A percentile compares a stretch with the other conserved stretches of the same genome.
Conservation (phyloP, 2,329 filamentous ascomycete genomes). For the Beauveria australis region DNA sequence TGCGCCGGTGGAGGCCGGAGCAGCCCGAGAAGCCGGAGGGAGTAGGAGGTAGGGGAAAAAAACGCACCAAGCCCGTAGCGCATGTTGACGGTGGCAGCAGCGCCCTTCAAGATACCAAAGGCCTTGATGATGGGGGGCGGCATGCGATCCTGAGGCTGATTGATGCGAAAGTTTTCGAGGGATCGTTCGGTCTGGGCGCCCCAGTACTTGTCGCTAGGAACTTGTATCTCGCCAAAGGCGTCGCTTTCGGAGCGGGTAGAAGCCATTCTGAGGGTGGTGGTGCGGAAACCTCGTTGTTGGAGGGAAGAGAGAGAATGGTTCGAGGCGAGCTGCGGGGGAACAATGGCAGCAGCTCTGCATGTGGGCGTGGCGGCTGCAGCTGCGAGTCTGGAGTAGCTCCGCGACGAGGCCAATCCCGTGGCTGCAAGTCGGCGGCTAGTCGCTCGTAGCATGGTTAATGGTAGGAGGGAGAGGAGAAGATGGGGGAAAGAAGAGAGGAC, state of each 20-base stretch:
- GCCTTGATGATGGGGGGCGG: constrained; percentile 84
- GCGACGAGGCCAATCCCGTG: not conserved
- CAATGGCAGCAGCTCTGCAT: not conserved
- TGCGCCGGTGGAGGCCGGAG: not conserved
- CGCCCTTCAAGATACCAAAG: constrained; percentile 95
- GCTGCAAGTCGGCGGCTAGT: constrained; percentile 5
- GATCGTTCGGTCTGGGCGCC: constrained; percentile 95
- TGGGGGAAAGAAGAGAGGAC: not conserved
- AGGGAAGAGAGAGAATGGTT: not conserved
- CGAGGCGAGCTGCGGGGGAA: constrained; percentile 2
- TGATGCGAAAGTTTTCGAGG: constrained; percentile 97
- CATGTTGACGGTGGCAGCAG: constrained; percentile 93
- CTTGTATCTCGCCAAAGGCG: constrained; percentile 95
- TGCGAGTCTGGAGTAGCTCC: constrained; percentile 5
- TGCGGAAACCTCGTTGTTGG: constrained; percentile 14
- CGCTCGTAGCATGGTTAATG: not conserved
- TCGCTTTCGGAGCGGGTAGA: constrained; percentile 81
- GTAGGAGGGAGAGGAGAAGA: not conserved
- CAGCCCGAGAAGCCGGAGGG: not conserved
- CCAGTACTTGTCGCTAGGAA: constrained; percentile 92
- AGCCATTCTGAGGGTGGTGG: constrained; percentile 33
- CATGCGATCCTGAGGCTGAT: constrained; percentile 98
- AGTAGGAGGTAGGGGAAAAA: not conserved
- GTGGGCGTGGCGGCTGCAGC: constrained; percentile 6
- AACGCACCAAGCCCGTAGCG: constrained; percentile 69